Base-by-base conservation (phyloP, 2,329 filamentous ascomycete species). In the Diaporthe sp. region DNA sequence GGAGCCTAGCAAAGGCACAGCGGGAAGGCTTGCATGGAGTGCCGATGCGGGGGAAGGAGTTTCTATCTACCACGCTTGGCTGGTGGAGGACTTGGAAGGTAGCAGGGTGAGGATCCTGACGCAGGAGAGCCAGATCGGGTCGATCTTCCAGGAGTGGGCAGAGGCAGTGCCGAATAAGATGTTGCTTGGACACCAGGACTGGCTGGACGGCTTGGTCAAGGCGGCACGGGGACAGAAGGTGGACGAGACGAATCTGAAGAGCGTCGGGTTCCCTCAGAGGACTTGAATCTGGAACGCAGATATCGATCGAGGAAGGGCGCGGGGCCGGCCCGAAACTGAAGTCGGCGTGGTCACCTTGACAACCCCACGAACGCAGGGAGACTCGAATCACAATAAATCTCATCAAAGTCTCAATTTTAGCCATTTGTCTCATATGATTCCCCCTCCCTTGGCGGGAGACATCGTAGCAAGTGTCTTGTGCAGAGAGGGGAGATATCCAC, bases 51-150 rank as follows among this genome's bases (percentile, higher is more conserved):
- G 64, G 7, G 76, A 78, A 2, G 79, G 75, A 9, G 28, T 80
- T 28, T 77, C 80, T 19, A 77, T 81, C 10, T 81, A 82, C 58
- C 80, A 82, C 38, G 74, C 74, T 38, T 77, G 80, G 80, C 73
- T 82, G n/a, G 76, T 82, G 25, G 80, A 81, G 76, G 77, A 80
- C 28, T 66, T 80, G 54, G 76, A 80, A 25, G 80, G 78, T 57
- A 77, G 79, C 6, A 76, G 77, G 17, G 80, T 81, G 40, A 73
- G 79, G 13, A 79, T 81, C 35, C 47, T 80, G 74, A 82, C 80
- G 5, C 80, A 82, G 73, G 80, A 82, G 69, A 79, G 79, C 45
- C 80, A 82, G 61, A 78, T 81, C 52, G 80, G 80, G 15, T 77
- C 78, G 57, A 77, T 78, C 0, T 79, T 78, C 19, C 74, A 60